Conservation (phyloP, 2,329 filamentous ascomycete species). For the Cladosporium oxysporum region DNA sequence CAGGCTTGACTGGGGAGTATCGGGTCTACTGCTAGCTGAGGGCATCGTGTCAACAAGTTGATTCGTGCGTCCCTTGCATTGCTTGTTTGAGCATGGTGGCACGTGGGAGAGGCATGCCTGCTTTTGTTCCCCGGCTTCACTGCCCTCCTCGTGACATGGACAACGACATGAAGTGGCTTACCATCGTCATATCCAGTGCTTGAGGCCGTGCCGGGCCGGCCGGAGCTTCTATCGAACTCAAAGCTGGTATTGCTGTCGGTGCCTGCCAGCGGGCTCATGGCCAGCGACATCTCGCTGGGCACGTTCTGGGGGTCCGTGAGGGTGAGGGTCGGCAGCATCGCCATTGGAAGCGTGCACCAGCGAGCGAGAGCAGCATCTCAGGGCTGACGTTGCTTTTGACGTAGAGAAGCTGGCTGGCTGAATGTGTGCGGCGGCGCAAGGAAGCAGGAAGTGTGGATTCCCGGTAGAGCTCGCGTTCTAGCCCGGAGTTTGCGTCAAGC, state of each 20-base stretch:
- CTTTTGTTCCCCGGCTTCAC: not conserved
- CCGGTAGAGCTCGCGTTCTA: not conserved
- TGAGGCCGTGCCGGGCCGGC: constrained; percentile 19
- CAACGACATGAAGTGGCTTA: constrained; percentile 2
- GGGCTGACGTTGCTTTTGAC: not conserved
- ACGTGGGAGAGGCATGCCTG: constrained; percentile 10
- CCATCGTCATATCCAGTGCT: constrained; percentile 18
- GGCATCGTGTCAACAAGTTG: constrained; percentile 11
- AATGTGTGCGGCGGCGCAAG: not conserved
- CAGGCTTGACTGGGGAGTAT: constrained; percentile 21
- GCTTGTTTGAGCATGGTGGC: not conserved
- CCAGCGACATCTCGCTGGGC: constrained; percentile 34
- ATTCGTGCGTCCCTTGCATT: constrained; percentile 11
- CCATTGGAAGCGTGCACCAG: constrained; percentile 11
- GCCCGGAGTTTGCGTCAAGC: not conserved
- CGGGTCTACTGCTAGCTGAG: constrained; percentile 11
- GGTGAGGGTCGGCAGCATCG: constrained; percentile 44
- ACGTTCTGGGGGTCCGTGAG: constrained; percentile 45
- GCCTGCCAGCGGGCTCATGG: constrained; percentile 12
- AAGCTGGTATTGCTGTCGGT: constrained; percentile 17
- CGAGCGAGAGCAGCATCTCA: constrained; percentile 4
- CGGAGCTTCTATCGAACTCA: constrained; percentile 16
- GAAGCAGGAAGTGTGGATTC: constrained; percentile 7
- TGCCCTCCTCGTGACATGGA: not conserved
- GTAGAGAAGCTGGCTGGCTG: not conserved